Base-by-base conservation (phyloP, 2,329 filamentous ascomycete genomes). In the Blumeriella jaapii region DNA sequence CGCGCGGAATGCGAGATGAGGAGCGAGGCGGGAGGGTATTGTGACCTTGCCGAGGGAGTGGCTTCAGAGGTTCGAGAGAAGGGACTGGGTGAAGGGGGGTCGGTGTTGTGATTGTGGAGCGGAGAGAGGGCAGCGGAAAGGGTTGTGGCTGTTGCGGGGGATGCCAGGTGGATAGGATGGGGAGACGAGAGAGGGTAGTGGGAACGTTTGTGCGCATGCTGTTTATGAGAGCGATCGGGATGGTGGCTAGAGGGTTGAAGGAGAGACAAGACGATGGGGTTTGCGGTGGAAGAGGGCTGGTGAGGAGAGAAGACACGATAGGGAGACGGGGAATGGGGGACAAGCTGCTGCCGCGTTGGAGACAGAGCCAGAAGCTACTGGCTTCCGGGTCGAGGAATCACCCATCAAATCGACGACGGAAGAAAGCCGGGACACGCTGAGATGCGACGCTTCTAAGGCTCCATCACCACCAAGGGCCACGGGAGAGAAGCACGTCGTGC, bases 141-240 rank as follows among this genome's bases (percentile, higher is more conserved):
- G 19, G 36, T 85, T 22, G 71, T 91, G 39, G 81, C 77, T 13
- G 66, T 85, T 41, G 82, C 83, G 25, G 82, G 77, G 22, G 84
- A 93, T 61, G 81, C 75, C 44, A 76, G 83, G 47, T 81, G 77
- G 72, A 61, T n/a, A 71, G 49, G 62, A 67, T 26, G 67, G 71
- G 60, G 65, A 57, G 36, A 18, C 31, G 8, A 24, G 58, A 57
- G 15, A 25, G 3, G 58, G 61, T 23, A 62, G 61, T 20, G 79
- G 77, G 47, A 89, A 91, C 52, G 74, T 79, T 25, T 78, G 87
- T 69, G 80, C 76, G 16, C 84, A 93, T 53, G 74, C 80, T 13
- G 78, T 81, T n/a, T 5, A 71, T 89, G 55, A 71, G 84, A 44
- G 82, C 78, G 36, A 83, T 91, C 52, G 84, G 78, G 54, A 85